Evolutionary conservation across 768 basidiomycete species (phyloP).

Genomic region (Russula lepida): DNA sequence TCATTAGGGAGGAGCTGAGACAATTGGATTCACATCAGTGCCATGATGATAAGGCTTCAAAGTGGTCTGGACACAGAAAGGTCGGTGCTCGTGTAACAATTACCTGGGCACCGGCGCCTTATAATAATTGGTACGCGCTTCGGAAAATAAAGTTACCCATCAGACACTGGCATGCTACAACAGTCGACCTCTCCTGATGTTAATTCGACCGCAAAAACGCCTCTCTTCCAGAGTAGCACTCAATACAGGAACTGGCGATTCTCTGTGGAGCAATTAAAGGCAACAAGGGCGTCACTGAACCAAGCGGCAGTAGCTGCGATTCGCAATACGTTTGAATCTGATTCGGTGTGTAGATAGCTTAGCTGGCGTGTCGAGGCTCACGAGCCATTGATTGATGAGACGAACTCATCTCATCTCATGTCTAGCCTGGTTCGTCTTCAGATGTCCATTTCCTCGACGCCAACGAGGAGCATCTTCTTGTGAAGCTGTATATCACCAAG

Average conservation of each 20-base stretch:
- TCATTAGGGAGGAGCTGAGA: too few species aligned
- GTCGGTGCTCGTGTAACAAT: too few species aligned
- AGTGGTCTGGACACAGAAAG: too few species aligned
- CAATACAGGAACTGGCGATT: constrained; percentile 88
- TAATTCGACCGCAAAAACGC: constrained; percentile 25
- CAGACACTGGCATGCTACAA: constrained; percentile 7
- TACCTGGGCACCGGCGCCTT: too few species aligned
- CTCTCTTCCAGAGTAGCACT: constrained; percentile 70
- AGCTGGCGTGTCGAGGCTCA: not conserved
- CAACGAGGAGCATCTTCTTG: constrained; percentile 79
- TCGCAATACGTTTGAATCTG: constrained; percentile 64
- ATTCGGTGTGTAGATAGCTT: constrained; percentile 47
- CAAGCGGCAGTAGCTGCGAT: constrained; percentile 69
- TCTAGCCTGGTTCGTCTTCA: constrained; percentile 62
- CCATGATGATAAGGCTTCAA: too few species aligned
- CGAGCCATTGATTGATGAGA: not conserved
- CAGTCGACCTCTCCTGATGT: constrained; percentile 3
- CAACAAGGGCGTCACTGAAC: constrained; percentile 62
- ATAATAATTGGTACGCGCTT: not conserved
- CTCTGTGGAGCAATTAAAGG: constrained; percentile 54
- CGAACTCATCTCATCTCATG: not conserved
- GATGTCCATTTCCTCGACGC: constrained; percentile 67
- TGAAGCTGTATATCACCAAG: constrained; percentile 83
- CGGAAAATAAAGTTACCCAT: not conserved
- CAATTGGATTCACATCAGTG: too few species aligned